phyloP scores from a whole-genome alignment of 139 green algal genomes.

The Chlamydomonas urium region DNA sequence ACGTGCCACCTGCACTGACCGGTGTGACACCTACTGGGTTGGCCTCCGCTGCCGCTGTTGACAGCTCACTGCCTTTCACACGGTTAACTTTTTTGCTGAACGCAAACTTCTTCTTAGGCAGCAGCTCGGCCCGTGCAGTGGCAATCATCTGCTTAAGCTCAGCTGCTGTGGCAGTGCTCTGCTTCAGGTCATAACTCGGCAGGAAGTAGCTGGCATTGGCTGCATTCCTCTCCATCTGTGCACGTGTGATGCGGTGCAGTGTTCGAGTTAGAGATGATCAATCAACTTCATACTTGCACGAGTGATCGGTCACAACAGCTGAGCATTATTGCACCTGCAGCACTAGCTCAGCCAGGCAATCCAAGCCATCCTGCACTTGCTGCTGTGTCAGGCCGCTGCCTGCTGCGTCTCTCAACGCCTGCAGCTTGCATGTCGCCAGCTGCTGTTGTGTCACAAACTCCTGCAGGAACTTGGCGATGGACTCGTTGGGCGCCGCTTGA shows the following conservation, averaged over 20 bases:
- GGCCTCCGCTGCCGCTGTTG: neutral
- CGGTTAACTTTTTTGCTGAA: constrained; percentile 51
- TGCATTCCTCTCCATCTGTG: constrained; percentile 38
- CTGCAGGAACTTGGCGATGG: neutral
- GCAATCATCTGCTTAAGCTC: constrained; percentile 40
- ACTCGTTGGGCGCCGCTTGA: neutral
- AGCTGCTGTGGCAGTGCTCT: constrained; percentile 30
- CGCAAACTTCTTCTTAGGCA: constrained; percentile 63
- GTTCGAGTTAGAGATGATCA: too few species aligned
- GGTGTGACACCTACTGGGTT: neutral
- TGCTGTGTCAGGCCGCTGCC: neutral
- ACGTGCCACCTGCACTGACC: constrained; percentile 1
- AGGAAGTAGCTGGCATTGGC: constrained; percentile 72
- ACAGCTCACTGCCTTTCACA: constrained; percentile 1
- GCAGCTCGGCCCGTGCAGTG: constrained; percentile 27
- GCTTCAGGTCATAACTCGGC: constrained; percentile 59
- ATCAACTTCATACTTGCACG: too few species aligned
- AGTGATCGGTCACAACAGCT: too few species aligned
- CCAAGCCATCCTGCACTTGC: neutral
- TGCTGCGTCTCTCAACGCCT: neutral
- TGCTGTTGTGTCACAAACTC: constrained; percentile 1
- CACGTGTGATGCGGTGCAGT: neutral
- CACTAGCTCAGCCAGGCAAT: neutral
- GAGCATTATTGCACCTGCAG: too few species aligned
- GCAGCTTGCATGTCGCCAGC: constrained; percentile 2